Evolutionary conservation across 2,329 filamentous ascomycete genomes (phyloP), one percentile per base, ranked within the genome.

Genomic region (Polytolypa hystricis): DNA sequence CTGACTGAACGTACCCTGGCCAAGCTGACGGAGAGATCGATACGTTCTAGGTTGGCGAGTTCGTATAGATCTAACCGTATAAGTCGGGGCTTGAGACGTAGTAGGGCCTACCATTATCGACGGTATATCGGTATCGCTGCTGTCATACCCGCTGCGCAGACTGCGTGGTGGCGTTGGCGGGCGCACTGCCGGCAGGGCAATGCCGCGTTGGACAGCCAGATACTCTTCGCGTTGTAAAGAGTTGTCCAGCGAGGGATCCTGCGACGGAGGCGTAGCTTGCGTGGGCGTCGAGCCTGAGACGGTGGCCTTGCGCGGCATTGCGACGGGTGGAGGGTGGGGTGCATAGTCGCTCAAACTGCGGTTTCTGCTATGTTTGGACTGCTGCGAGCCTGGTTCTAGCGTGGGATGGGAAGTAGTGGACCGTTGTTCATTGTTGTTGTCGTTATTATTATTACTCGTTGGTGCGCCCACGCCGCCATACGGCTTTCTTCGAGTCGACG

Each of bases 1-100:
- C 52, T 84, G 84, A 56, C 87, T 95, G 58, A 98, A 98, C 0
- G 91, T 95, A 25, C 91, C 91, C 50, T 94, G 84, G 4, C 91
- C 91, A 4, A 98, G 71, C 45, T 79, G 66, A 40, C 83, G 80
- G 26, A 98, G 63, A 9, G 81, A 81, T 46, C 83, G 75, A 77
- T 91, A 98, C 46, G 76, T 71, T 39, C 81, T 76, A 14, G 76
- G 69, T 55, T 87, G 86, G 46, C 74, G 64, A 40, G 84, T 77
- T 33, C 71, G 66, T 21, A 81, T 69, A 2, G 74, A 79, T 45
- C 65, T 69, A 18, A 84, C 80, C 50, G 82, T 71, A 52, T 86
- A 91, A 43, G 77, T 77, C 5, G 30, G 30, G 11, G 27, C 18
- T 4, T 37, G 49, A 42, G 3, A 42, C 35, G 15, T 48, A 46